Evolutionary conservation across 1,284 basidiomycete genomes (phyloP), one percentile per base, ranked within the genome.

Genomic region (Tetrapyrgos nigripes): DNA sequence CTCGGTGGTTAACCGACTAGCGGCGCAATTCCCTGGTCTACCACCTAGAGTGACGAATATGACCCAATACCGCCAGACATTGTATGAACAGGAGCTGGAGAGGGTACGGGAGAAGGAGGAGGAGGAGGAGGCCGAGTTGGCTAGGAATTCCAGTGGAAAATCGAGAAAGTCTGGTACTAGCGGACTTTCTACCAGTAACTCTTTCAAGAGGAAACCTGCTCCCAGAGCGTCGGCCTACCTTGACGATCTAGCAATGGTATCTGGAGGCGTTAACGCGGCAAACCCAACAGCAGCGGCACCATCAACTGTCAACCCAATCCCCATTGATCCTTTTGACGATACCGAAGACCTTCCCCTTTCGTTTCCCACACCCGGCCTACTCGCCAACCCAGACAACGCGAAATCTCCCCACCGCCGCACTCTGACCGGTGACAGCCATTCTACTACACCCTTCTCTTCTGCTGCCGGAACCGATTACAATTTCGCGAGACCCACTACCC

Each of bases 1-100:
- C 29, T 43, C 21, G 17, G 71, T 76, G 17, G 76, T 86, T 27
- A 79, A 78, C 21, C 80, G 82, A 35, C 73, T 87, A 56, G 74
- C 83, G 11, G 60, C 70, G 33, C 81, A 81, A 67, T 88, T 87
- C 71, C 84, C 86, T 21, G 75, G 72, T 11, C 74, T 81, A 45
- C 80, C 84, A 21, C 74, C 77, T 24, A 67, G 71, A n/a, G 64
- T 73, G 11, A 75, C 51, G 10, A 69, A 44, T 33, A 29, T 33
- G 23, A 26, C 46, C 23, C 29, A 55, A 40, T 40, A 40, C 19
- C 37, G 37, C 4, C 37, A 40, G 17, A 40, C 37, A 17, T 9
- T 40, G 37, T 40, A 40, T n/a, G 37, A 40, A 17, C 37, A n/a
- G 31, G 31, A 33, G 14, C 31, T 8, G 6, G 37, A 40, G 4